Evolutionary conservation across 805 yeast genomes (phyloP).

Genomic region (Candida peoriensis): DNA sequence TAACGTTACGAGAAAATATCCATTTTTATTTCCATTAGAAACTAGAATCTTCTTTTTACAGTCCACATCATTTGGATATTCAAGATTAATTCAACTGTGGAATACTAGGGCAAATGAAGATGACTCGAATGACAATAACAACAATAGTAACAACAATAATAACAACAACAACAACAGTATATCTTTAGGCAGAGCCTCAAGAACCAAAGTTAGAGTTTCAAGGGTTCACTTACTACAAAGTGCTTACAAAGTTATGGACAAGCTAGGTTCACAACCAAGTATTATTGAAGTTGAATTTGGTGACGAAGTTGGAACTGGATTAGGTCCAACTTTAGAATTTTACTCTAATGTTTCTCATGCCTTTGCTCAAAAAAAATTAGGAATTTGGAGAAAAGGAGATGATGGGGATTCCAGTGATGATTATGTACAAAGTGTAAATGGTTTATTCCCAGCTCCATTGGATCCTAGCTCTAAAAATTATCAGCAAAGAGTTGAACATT

Average conservation of each 20-base stretch:
- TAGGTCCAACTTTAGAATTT: slow-evolving; percentile 94
- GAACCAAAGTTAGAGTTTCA: slow-evolving; percentile 76
- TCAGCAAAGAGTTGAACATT: slow-evolving; percentile 43
- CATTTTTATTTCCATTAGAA: slow-evolving; percentile 82
- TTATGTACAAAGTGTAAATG: slow-evolving; percentile 39
- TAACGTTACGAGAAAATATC: slow-evolving; percentile 63
- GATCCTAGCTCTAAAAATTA: slow-evolving; percentile 29
- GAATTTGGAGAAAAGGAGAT: slow-evolving; percentile 58
- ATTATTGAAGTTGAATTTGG: slow-evolving; percentile 80
- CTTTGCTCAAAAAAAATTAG: slow-evolving; percentile 51
- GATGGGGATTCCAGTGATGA: slow-evolving; percentile 26
- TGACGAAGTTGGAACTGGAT: slow-evolving; percentile 92
- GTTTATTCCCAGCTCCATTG: slow-evolving; percentile 74
- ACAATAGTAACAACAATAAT: slow-evolving; percentile 22
- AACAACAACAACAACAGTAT: slow-evolving; percentile 3
- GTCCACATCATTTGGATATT: slow-evolving; percentile 87
- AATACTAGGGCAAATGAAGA: slow-evolving; percentile 43
- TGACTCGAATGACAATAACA: slow-evolving; percentile 30
- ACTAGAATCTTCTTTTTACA: slow-evolving; percentile 74
- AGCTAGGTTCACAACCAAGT: slow-evolving; percentile 76
- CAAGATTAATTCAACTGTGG: slow-evolving; percentile 79
- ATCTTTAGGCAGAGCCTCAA: slow-evolving; percentile 64
- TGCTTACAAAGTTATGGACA: slow-evolving; percentile 71
- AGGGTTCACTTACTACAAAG: slow-evolving; percentile 67
- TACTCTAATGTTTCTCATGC: slow-evolving; percentile 77